Evolutionary conservation across 208 protist species (phyloP).

Genomic region (Leishmania guyanensis): DNA sequence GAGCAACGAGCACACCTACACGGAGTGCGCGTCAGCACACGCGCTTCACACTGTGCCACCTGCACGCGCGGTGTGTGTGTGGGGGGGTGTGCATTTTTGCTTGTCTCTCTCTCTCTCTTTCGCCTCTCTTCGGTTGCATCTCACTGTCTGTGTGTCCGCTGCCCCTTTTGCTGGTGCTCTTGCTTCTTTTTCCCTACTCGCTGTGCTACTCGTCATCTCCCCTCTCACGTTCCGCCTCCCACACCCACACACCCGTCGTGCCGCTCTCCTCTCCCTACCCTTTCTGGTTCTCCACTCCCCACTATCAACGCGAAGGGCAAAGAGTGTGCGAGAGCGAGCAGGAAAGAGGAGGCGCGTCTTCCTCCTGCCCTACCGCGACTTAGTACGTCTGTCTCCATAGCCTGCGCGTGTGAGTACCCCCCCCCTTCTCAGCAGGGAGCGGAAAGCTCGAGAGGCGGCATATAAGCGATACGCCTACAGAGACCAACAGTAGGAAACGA

Average conservation of each 20-base stretch:
- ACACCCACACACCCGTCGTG: not conserved
- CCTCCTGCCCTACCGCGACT: not conserved
- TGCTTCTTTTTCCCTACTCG: not conserved
- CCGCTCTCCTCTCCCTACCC: not conserved
- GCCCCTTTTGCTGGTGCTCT: slow-evolving; percentile 1
- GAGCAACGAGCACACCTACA: not conserved
- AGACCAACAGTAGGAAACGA: not conserved
- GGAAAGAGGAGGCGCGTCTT: not conserved
- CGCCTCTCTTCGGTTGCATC: slow-evolving; percentile 10
- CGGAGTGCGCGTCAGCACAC: not conserved
- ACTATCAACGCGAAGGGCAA: not conserved
- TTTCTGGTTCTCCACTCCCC: not conserved
- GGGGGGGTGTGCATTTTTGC: not conserved
- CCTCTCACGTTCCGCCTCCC: not conserved
- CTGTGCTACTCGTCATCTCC: not conserved
- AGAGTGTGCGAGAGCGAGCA: not conserved
- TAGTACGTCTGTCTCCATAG: not conserved
- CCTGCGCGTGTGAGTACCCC: not conserved
- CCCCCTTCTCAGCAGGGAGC: not conserved
- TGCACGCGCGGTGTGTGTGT: not conserved
- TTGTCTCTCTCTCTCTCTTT: not conserved
- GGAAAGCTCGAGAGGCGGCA: not conserved
- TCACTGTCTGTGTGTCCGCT: not conserved
- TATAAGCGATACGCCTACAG: not conserved
- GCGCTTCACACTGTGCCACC: not conserved